These are phyloP conservation scores for Sclerotinia subarctica DNA, from an alignment of 2,329 filamentous ascomycete genomes.

Conservation along the genomic window DNA sequence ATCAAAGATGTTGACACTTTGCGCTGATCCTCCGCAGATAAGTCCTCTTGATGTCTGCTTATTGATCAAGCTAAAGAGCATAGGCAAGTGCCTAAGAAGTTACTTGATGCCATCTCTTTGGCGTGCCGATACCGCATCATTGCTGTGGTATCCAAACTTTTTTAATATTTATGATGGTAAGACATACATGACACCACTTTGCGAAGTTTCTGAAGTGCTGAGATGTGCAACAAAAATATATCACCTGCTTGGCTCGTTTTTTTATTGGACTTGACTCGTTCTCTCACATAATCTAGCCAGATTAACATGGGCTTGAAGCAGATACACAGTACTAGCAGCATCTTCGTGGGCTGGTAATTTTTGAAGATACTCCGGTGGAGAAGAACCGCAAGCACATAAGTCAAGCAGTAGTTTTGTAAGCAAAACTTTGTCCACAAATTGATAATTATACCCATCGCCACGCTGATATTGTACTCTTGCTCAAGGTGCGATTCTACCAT, in stretches of 20 bases:
- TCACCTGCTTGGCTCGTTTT: neutral
- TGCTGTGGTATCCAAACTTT: neutral
- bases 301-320: neutral
- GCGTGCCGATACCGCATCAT: neutral
- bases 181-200: neutral
- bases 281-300: neutral
- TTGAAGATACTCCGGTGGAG: constrained; percentile 23
- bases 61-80: neutral
- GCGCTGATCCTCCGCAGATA: neutral
- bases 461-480: constrained; percentile 28
- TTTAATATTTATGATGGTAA: neutral
- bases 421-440: constrained; percentile 25
- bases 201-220: neutral
- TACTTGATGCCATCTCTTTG: neutral
- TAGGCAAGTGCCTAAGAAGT: neutral
- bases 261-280: neutral
- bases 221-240: neutral
- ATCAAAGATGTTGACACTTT: neutral
- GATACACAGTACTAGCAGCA: neutral
- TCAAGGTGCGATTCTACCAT: constrained; percentile 32
- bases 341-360: neutral
- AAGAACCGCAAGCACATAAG: constrained; percentile 35
- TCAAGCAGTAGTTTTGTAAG: constrained; percentile 36
- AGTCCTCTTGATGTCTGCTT: neutral
- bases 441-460: constrained; percentile 21